Base-by-base conservation (phyloP, 31 red algal species). In the Odonthalia washingtoniensis region DNA sequence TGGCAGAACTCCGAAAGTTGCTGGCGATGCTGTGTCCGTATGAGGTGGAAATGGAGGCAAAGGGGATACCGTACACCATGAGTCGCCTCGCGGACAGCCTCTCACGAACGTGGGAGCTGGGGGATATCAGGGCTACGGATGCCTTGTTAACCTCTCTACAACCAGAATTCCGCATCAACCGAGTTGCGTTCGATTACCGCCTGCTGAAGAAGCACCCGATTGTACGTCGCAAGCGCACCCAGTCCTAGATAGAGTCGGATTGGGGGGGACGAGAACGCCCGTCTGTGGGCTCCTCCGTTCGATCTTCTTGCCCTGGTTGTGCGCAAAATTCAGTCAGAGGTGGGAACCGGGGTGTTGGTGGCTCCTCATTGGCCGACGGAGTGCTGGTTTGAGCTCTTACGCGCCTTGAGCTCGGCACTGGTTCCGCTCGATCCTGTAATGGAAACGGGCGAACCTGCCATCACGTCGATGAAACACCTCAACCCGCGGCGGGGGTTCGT, bases 31-130 rank as follows among this genome's bases (percentile, higher is more conserved):
- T 78, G n/a, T n/a, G 34, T 16, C 16, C 2, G 40, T 42, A 63
- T n/a, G 86, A 65, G 1, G 86, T 89, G 38, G 3, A 40, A 4
- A 38, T 89, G 9, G 46, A 81, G 67, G 75, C 86, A 1, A 61
- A 40, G 28, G 32, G 74, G 86, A 57, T 89, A 5, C 65, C 60
- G 17, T 79, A 49, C 36, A 77, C 74, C 2, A 67, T 81, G 27
- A 80, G 81, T 38, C 34, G 26, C 9, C 81, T 73, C 39, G 52
- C 74, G n/a, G 53, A 89, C 49, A 9, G 37, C 1, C 43, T 74
- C 30, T 79, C 86, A 38, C 34, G 86, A 40, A 89, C 65, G 33
- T 89, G 76, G 86, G 33, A 66, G 46, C 2, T 77, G 3, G 74
- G 52, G 65, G 76, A 89, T 46, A 35, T 78, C 2, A 28, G 3